Base-by-base conservation (phyloP, 192 early-diverging fungal genomes). In the Backusella mclennaniae region DNA sequence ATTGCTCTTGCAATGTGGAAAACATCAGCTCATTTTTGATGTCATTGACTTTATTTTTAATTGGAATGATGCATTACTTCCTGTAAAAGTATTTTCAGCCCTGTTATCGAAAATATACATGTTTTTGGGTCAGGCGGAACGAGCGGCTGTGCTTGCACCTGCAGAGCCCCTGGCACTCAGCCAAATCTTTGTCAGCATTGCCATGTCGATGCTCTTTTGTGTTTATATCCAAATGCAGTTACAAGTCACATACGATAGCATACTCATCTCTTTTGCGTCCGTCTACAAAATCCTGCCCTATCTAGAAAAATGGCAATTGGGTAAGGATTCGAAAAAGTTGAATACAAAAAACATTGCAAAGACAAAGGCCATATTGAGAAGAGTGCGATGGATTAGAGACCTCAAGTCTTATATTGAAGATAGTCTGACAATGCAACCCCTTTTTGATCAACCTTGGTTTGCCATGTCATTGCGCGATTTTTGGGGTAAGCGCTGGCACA, bases 161-260 rank as follows among this genome's bases (percentile, higher is more conserved):
- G 42, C 23, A 17, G 66, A 35, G 19, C 56, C 74, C 38, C 9
- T 63, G 14, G 12, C 41, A 0, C 29, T 67, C 11, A 35, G 31
- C 29, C 29, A 38, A 6, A 53, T 75, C 17, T 3, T 49, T 12
- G 36, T 69, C 35, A 75, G 74, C 41, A 14, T 49, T 21, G 38
- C 21, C 19, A 42, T 75, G 41, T 75, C 66, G 7, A 68, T 68
- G n/a, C 15, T 68, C 17, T 75, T 75, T 41, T 75, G 66, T 21
- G 42, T 75, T 11, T 75, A 75, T 49, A 41, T 75, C n/a, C 74
- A 75, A 35, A 36, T 75, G 23, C 74, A 75, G 31, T 21, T 75
- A 23, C 66, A 75, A 15, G 63, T 68, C 4, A 75, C 66, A 0
- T 75, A 49, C n/a, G 74, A 75, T 35, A 66, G 6, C 12, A 63